These are phyloP conservation scores for Nicotiana knightiana DNA, from an alignment of 257 asterid species.

Conservation along the genomic window DNA sequence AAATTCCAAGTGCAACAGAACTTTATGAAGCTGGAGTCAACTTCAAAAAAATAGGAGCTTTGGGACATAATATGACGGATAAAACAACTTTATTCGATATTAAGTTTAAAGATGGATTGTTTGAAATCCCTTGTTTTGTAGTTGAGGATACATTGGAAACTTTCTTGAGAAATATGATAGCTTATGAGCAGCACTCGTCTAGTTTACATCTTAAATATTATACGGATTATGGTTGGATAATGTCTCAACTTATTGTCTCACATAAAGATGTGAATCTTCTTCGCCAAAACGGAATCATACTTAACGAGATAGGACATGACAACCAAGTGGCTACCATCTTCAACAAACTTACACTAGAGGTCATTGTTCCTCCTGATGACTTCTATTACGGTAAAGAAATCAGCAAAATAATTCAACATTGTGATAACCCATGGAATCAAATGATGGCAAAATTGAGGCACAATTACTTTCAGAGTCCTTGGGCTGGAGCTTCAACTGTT, in stretches of 20 bases:
- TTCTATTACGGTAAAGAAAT: neutral
- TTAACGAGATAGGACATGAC: constrained; percentile 16
- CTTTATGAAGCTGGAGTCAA: constrained; percentile 19
- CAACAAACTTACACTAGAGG: constrained; percentile 9
- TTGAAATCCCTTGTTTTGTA: neutral
- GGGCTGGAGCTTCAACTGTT: neutral
- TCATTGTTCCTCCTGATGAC: neutral
- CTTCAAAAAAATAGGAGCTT: constrained; percentile 1
- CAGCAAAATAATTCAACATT: constrained; percentile 9
- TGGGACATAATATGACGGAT: neutral
- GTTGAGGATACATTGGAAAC: neutral
- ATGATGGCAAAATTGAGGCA: neutral
- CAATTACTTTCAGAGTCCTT: too few species aligned
- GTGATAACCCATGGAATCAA: constrained; percentile 1
- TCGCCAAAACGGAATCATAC: neutral
- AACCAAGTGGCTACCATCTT: constrained; percentile 9
- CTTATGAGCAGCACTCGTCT: constrained; percentile 16
- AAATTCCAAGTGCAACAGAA: constrained; percentile 9
- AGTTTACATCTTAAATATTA: neutral
- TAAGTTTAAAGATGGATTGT: neutral
- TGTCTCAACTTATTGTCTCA: constrained; percentile 12
- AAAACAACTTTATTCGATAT: constrained; percentile 10
- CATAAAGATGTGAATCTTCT: constrained; percentile 8
- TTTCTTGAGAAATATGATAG: constrained; percentile 17
- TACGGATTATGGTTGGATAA: constrained; percentile 11